Evolutionary conservation across 2,329 filamentous ascomycete genomes (phyloP).

Genomic region (Exophiala alcalophila): DNA sequence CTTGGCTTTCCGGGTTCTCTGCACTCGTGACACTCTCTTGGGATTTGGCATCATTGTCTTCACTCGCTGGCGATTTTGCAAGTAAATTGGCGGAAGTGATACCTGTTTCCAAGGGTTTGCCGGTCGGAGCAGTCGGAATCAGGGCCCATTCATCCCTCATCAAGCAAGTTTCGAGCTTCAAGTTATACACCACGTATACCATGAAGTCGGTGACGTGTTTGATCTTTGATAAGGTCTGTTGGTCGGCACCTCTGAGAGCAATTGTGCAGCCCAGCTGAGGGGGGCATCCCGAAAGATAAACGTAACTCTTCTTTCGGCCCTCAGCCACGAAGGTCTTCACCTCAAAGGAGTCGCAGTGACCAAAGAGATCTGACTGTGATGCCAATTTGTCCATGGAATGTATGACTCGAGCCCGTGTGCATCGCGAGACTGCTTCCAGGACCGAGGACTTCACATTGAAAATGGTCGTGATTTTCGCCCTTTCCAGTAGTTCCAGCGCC

Average conservation of each 20-base stretch:
- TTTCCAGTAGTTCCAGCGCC: slow-evolving; percentile 80
- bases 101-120: slow-evolving; percentile 6
- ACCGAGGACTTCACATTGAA: slow-evolving; percentile 97
- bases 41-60: slow-evolving; percentile 1
- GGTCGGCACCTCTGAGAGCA: slow-evolving; percentile 77
- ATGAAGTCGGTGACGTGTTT: slow-evolving; percentile 97
- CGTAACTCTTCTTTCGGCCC: slow-evolving; percentile 86
- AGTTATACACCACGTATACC: slow-evolving; percentile 97
- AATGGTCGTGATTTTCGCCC: slow-evolving; percentile 85
- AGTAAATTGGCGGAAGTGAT: slow-evolving; percentile 1
- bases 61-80: not conserved
- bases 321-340: slow-evolving; percentile 91
- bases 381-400: slow-evolving; percentile 93
- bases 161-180: slow-evolving; percentile 91
- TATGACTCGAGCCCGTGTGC: slow-evolving; percentile 86
- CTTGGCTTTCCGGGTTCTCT: slow-evolving; percentile 19
- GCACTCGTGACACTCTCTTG: slow-evolving; percentile 14
- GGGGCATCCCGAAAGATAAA: slow-evolving; percentile 87
- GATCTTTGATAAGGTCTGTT: slow-evolving; percentile 68
- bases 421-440: slow-evolving; percentile 88
- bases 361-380: slow-evolving; percentile 69
- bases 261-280: slow-evolving; percentile 94
- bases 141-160: slow-evolving; percentile 90
- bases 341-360: slow-evolving; percentile 81
- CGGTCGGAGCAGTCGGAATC: slow-evolving; percentile 53